These are phyloP conservation scores for Penicillium occitanis DNA, from an alignment of 2,329 filamentous ascomycete genomes.

Conservation along the genomic window DNA sequence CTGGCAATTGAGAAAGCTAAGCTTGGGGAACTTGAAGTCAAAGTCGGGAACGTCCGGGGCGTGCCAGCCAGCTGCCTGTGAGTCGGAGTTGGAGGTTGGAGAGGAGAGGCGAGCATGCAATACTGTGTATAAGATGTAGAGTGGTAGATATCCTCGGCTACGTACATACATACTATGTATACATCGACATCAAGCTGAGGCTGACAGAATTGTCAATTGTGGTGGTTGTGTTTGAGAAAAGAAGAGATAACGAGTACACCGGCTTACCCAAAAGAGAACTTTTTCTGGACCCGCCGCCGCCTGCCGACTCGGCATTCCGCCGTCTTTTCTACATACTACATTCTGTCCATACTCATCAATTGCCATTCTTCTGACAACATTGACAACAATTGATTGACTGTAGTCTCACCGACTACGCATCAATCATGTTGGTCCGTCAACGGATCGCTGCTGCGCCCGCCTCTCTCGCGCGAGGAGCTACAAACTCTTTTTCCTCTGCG, in stretches of 20 bases:
- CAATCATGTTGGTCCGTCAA: slow-evolving; percentile 20
- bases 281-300: slow-evolving; percentile 10
- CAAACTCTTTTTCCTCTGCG: slow-evolving; percentile 5
- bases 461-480: slow-evolving; percentile 1
- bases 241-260: background rate
- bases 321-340: background rate
- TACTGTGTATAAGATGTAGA: background rate
- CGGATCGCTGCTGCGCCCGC: slow-evolving; percentile 7
- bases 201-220: too few relatives aligned
- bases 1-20: background rate
- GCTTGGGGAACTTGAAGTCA: background rate
- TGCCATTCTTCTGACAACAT: background rate
- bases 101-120: background rate
- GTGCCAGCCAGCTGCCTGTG: background rate
- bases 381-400: background rate
- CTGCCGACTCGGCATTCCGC: slow-evolving; percentile 6
- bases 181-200: too few relatives aligned
- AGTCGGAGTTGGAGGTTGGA: background rate
- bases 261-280: slow-evolving; percentile 10
- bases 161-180: background rate
- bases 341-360: too few relatives aligned
- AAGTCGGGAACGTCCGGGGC: slow-evolving; percentile 5
- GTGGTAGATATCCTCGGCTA: background rate
- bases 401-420: background rate
- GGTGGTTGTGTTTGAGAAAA: background rate